Evolutionary conservation across 805 yeast species (phyloP).

Genomic region (Lipomyces mesembrius): DNA sequence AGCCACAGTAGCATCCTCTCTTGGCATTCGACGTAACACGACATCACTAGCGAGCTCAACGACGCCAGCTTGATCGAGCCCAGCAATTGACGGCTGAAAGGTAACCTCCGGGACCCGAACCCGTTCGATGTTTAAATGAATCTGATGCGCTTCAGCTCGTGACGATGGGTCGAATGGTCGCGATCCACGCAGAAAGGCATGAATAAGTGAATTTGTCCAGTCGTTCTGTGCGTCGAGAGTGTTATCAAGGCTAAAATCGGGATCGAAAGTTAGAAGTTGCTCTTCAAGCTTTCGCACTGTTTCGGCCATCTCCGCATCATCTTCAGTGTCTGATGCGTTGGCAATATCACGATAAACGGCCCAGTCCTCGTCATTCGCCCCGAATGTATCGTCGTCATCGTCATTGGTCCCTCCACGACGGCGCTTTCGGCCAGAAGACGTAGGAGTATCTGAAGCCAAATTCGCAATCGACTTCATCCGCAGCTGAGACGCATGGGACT

Average conservation of each 20-base stretch:
- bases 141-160: constrained; percentile 84
- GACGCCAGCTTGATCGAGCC: constrained; percentile 95
- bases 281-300: constrained; percentile 60
- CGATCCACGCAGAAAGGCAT: constrained; percentile 88
- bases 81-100: constrained; percentile 92
- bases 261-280: constrained; percentile 78
- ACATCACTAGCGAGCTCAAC: constrained; percentile 73
- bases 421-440: constrained; percentile 35
- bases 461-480: constrained; percentile 91
- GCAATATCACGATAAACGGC: constrained; percentile 83
- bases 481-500: constrained; percentile 87
- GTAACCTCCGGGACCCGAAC: constrained; percentile 89
- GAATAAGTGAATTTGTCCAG: constrained; percentile 80
- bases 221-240: constrained; percentile 69
- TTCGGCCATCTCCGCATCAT: constrained; percentile 61
- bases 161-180: constrained; percentile 74
- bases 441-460: constrained; percentile 66
- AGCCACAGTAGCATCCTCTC: constrained; percentile 57
- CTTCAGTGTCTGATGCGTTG: constrained; percentile 70
- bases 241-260: constrained; percentile 82
- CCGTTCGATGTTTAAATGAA: constrained; percentile 88
- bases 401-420: constrained; percentile 56
- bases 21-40: constrained; percentile 61
- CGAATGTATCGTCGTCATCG: constrained; percentile 92
- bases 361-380: constrained; percentile 97